Evolutionary conservation across 2,329 filamentous ascomycete genomes (phyloP).

Genomic region (Myriosclerotinia curreyana): DNA sequence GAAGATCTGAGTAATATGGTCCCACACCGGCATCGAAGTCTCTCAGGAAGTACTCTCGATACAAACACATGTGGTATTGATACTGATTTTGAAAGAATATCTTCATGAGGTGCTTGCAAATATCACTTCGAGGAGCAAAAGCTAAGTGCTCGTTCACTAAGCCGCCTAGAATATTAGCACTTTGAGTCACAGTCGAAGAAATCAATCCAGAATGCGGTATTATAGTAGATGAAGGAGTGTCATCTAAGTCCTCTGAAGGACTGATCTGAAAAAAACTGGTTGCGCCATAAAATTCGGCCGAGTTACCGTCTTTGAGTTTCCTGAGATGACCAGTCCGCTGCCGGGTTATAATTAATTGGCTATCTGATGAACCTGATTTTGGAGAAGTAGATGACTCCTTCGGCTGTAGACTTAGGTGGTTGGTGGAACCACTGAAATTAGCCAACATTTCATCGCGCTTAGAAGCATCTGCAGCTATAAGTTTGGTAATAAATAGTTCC

Average conservation of each 20-base stretch:
- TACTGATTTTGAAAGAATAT: slow-evolving; percentile 50
- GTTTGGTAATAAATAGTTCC: slow-evolving; percentile 46
- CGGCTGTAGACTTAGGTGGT: slow-evolving; percentile 20
- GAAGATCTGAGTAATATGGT: slow-evolving; percentile 49
- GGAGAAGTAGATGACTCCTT: slow-evolving; percentile 3
- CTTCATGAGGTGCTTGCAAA: slow-evolving; percentile 47
- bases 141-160: slow-evolving; percentile 23
- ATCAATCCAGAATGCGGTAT: neutral
- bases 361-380: slow-evolving; percentile 21
- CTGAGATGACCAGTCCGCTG: slow-evolving; percentile 42
- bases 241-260: slow-evolving; percentile 28
- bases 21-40: slow-evolving; percentile 49
- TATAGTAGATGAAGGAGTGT: slow-evolving; percentile 13
- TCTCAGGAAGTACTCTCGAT: slow-evolving; percentile 50
- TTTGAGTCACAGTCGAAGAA: neutral
- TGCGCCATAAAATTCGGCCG: slow-evolving; percentile 49
- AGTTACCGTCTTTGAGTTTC: slow-evolving; percentile 42
- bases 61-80: slow-evolving; percentile 50
- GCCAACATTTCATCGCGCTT: slow-evolving; percentile 46
- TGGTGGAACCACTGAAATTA: slow-evolving; percentile 37
- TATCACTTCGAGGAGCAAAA: slow-evolving; percentile 47
- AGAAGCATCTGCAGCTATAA: slow-evolving; percentile 43
- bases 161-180: neutral
- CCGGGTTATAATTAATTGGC: slow-evolving; percentile 33
- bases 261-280: slow-evolving; percentile 47